These are phyloP conservation scores for Diaporthe sp. DNA, from an alignment of 2,329 filamentous ascomycete genomes.

Conservation along the genomic window DNA sequence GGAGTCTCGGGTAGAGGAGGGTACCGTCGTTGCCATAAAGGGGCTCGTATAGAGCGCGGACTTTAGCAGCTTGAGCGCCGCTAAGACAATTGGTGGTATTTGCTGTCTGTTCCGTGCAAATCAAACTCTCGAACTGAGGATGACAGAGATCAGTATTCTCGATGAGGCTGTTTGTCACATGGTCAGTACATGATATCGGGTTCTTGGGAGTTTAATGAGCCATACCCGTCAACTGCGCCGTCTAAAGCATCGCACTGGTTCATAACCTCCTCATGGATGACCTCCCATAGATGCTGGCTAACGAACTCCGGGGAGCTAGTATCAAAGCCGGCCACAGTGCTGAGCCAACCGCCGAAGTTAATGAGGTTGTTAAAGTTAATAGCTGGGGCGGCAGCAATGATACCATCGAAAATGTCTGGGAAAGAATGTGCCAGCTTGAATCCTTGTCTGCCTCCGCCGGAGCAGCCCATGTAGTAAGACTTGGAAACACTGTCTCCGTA, in stretches of 20 bases:
- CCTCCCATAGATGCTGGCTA: slow-evolving; percentile 56
- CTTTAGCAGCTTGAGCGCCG: slow-evolving; percentile 9
- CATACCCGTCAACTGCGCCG: background rate
- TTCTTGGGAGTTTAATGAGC: background rate
- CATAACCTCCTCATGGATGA: slow-evolving; percentile 49
- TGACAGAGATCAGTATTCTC: slow-evolving; percentile 5
- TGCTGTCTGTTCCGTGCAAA: background rate
- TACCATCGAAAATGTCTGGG: slow-evolving; percentile 70
- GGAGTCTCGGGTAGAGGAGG: slow-evolving; percentile 56
- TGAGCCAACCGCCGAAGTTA: slow-evolving; percentile 56
- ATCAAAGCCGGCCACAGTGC: slow-evolving; percentile 50
- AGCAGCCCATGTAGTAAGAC: slow-evolving; percentile 71
- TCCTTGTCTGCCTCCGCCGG: slow-evolving; percentile 71
- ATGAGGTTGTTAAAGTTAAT: slow-evolving; percentile 54
- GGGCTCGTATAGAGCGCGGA: slow-evolving; percentile 10
- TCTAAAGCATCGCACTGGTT: background rate
- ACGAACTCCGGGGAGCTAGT: slow-evolving; percentile 55
- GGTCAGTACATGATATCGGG: background rate
- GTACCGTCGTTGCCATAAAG: background rate
- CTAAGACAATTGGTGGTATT: background rate
- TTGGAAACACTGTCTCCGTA: slow-evolving; percentile 57
- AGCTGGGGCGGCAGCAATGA: slow-evolving; percentile 63
- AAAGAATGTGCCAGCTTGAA: slow-evolving; percentile 66
- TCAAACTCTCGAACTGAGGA: background rate
- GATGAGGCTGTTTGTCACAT: background rate